These are phyloP conservation scores for Dioscorea dumetorum DNA, from an alignment of 106 monocot species.

Conservation along the genomic window DNA sequence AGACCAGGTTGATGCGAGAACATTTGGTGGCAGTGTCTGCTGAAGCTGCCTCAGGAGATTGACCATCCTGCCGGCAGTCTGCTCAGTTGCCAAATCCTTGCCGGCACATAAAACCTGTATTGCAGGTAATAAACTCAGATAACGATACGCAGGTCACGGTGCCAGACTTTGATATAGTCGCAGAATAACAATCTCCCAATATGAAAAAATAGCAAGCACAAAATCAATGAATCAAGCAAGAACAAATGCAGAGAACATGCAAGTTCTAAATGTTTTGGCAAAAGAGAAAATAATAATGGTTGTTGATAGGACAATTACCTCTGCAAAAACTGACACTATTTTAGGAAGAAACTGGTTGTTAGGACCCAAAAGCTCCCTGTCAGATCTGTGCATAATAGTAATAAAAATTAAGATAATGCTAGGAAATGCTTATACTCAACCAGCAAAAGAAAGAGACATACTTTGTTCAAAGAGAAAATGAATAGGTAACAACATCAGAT, in stretches of 20 bases:
- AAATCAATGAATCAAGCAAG: too few relatives aligned
- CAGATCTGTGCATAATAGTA: constrained; percentile 42
- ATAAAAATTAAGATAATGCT: neutral
- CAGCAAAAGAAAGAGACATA: too few relatives aligned
- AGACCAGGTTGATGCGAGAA: constrained; percentile 69
- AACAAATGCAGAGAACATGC: too few relatives aligned
- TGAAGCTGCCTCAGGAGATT: constrained; percentile 78
- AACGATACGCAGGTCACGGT: too few relatives aligned
- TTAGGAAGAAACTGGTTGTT: constrained; percentile 89
- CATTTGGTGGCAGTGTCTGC: constrained; percentile 75
- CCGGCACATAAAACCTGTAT: constrained; percentile 65
- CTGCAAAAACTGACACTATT: constrained; percentile 79
- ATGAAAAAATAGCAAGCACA: too few relatives aligned
- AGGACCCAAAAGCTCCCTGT: constrained; percentile 76
- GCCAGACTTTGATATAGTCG: too few relatives aligned
- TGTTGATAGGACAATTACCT: constrained; percentile 36
- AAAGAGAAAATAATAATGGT: too few relatives aligned
- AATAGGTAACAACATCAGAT: too few relatives aligned
- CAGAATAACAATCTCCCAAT: too few relatives aligned
- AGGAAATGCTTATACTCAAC: too few relatives aligned
- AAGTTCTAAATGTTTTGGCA: neutral
- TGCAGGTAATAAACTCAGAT: too few relatives aligned
- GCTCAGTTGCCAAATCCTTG: constrained; percentile 70
- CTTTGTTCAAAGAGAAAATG: too few relatives aligned
- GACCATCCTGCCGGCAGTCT: constrained; percentile 63